These are phyloP conservation scores for Nicotiana paniculata DNA, from an alignment of 257 asterid genomes.

Conservation along the genomic window DNA sequence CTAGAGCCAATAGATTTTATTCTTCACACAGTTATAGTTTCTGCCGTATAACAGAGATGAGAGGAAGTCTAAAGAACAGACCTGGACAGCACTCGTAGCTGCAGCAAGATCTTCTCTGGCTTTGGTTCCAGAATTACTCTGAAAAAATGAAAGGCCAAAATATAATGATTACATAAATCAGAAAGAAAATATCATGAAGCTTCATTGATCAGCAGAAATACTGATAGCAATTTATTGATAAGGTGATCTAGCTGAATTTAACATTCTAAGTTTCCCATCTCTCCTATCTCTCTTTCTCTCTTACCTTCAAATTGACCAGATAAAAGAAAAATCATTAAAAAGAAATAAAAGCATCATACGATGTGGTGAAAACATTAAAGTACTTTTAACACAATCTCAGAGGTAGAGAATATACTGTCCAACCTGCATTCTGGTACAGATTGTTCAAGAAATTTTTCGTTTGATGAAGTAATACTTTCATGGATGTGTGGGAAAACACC, in stretches of 20 bases:
- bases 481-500: not conserved
- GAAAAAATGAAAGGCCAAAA: not conserved
- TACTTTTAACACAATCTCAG: not conserved
- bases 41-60: conserved; percentile 9
- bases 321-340: not conserved
- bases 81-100: conserved; percentile 94
- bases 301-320: conserved; percentile 5
- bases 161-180: not conserved
- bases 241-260: not conserved
- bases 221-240: not conserved
- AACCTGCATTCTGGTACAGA: not conserved
- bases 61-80: conserved; percentile 23
- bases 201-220: not conserved
- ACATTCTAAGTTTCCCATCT: not conserved
- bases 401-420: not conserved
- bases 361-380: not conserved
- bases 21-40: not conserved
- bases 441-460: not conserved
- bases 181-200: not conserved
- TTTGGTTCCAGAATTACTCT: conserved; percentile 98
- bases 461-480: not conserved
- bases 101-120: conserved; percentile 99
- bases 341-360: not conserved
- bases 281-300: not conserved
- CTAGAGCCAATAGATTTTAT: not conserved